Percentiles rank a stretch among this genome's conserved stretches.
These are phyloP conservation scores for Pleurotus giganteus DNA, from an alignment of 768 basidiomycete species.

Conservation along the genomic window DNA sequence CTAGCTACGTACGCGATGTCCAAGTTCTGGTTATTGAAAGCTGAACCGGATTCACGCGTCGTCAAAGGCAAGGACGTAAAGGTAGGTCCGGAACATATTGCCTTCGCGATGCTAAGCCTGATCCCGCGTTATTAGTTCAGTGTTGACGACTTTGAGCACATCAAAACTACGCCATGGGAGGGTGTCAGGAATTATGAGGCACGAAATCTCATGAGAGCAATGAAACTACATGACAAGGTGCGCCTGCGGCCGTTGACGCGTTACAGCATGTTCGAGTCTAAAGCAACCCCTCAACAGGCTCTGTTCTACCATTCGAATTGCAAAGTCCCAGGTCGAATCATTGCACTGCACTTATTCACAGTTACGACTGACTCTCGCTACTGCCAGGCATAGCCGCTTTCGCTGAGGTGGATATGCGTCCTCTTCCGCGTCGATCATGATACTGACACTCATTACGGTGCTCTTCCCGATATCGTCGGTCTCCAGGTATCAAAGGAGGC, in stretches of 20 bases:
- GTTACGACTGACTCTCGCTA: slow-evolving; percentile 1
- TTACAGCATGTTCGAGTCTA: background rate
- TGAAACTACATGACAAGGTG: slow-evolving; percentile 75
- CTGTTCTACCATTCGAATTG: slow-evolving; percentile 89
- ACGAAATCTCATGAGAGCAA: slow-evolving; percentile 79
- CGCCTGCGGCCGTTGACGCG: slow-evolving; percentile 14
- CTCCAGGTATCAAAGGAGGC: slow-evolving; percentile 74
- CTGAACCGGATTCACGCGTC: slow-evolving; percentile 80
- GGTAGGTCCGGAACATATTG: slow-evolving; percentile 29
- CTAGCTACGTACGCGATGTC: background rate
- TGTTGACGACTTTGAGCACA: slow-evolving; percentile 79
- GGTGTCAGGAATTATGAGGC: slow-evolving; percentile 87
- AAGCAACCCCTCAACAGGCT: slow-evolving; percentile 44
- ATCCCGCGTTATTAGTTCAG: slow-evolving; percentile 54
- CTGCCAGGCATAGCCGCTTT: slow-evolving; percentile 71
- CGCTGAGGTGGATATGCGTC: slow-evolving; percentile 55
- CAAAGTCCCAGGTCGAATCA: slow-evolving; percentile 65
- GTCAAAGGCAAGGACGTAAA: slow-evolving; percentile 89
- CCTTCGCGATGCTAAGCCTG: background rate
- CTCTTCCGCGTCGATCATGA: background rate
- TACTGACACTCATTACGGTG: too few species aligned
- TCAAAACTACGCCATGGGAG: slow-evolving; percentile 76
- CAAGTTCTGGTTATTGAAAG: slow-evolving; percentile 75
- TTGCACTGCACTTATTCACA: background rate
- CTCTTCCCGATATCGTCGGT: background rate